Base-by-base conservation (phyloP, 768 basidiomycete species). In the Obba rivulosa region DNA sequence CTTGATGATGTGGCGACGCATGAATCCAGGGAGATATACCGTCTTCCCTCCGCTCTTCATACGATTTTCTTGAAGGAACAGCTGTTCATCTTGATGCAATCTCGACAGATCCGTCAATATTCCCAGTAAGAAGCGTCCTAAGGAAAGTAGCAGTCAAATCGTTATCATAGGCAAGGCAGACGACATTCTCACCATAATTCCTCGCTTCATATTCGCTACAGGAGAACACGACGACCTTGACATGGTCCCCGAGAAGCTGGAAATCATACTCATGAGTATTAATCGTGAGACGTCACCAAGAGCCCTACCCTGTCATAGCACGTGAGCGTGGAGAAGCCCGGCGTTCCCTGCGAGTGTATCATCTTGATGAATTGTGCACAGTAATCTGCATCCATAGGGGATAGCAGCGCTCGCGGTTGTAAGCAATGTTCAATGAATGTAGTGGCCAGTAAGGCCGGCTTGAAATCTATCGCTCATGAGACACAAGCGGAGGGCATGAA, bases 141-240 rank as follows among this genome's bases (percentile, higher is more conserved):
- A 3, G 17, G 41, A 10, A 36, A 28, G 50, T 8, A 11, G 8
- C 51, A 53, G 52, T 25, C 21, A n/a, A 13, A 46, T 42, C n/a
- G 25, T 48, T 34, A 36, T 36, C 28, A 46, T 43, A 13, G 4
- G 41, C 28, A 34, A 45, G 34, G 10, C 35, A 25, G 34, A 10
- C 45, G 25, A 35, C 8, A 8, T 16, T 63, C 73, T 25, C 59
- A 89, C 94, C 93, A 58, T 92, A 93, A 66, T 97, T 98, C 43
- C 87, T 81, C 11, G 92, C 93, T 67, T 99, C 94, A 57, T 91
- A 91, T 69, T 95, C 95, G 54, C 94, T 96, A 60, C 92, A 94
- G 1, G 91, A 87, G 65, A 93, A 96, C 20, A 97, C 72, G 10
- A 93, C 77, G 5, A 84, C 82, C 44, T 88, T 84, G 43, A 96